Evolutionary conservation across 1,284 basidiomycete species (phyloP), one percentile per base, ranked within the genome.

Genomic region (Clitocybe nebularis): DNA sequence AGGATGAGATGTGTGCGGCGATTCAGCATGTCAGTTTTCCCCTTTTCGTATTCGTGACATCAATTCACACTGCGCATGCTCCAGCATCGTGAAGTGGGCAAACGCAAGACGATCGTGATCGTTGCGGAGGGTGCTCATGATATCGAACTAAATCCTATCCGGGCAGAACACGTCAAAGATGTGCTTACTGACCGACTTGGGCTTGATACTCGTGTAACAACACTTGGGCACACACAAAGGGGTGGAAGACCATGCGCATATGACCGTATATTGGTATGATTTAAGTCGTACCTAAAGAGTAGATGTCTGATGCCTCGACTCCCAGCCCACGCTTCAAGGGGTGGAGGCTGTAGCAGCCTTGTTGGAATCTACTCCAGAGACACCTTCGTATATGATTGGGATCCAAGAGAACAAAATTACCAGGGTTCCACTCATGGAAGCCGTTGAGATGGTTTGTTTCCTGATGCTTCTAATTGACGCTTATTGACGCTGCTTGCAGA

Each of bases 81-180:
- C 24, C 53, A 95, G 89, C 94, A 98, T 64, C 87, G 95, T 48
- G 74, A 81, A 49, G 69, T 89, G 23, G 95, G 96, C 29, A 99
- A 99, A 69, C 84, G 95, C 57, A 98, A 96, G 72, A 96, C 93
- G 0, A 96, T 99, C 53, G 93, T 99, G 48, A 96, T 99, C 51
- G 85, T 99, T 26, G 95, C 96, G 2, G 95, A 99, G 61, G 96
- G 95, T 19, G 95, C 95, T 8, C 81, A 89, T 44, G 95, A 98
- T 63, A 70, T 74, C 41, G 74, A 91, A 51, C 77, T 98, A 39
- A 84, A 96, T 36, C 92, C 91, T 14, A 98, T 99, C 65, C 85
- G 77, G 41, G 81, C 93, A 4, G 89, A 93, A 30, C 81, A 93
- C 57, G 84, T 99, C 65, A 97, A 93, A 67, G 75, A 91, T 22